Conservation (phyloP, 1,284 basidiomycete genomes). For the Trichosporon asahii region DNA sequence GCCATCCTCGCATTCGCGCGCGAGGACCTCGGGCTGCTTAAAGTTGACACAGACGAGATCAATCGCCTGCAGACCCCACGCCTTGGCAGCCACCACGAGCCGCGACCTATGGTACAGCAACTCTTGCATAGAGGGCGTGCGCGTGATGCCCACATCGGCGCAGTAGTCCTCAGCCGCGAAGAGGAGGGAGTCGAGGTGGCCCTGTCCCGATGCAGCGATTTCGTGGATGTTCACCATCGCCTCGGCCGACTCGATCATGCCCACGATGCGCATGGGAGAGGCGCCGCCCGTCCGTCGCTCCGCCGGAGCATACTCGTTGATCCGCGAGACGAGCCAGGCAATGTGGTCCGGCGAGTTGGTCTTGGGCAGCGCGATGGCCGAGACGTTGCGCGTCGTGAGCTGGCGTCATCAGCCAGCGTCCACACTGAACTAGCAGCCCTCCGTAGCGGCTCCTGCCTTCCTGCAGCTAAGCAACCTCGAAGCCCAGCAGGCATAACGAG, state of each 20-base stretch:
- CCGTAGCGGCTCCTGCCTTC: too few species aligned
- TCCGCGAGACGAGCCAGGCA: constrained; percentile 59
- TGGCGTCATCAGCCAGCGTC: constrained; percentile 19
- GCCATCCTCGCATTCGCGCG: constrained; percentile 75
- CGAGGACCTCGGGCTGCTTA: constrained; percentile 67
- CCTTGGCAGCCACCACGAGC: constrained; percentile 78
- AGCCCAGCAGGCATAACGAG: too few species aligned
- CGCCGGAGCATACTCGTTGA: constrained; percentile 32
- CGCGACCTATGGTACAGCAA: constrained; percentile 81
- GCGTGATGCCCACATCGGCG: constrained; percentile 77
- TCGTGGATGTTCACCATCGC: constrained; percentile 50
- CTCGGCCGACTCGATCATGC: constrained; percentile 74
- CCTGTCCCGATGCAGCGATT: constrained; percentile 40
- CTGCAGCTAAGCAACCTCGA: too few species aligned
- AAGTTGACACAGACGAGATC: constrained; percentile 94
- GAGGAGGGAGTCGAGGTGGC: constrained; percentile 41
- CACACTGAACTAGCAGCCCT: too few species aligned
- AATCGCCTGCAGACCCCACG: constrained; percentile 77
- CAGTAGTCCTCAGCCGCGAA: constrained; percentile 51
- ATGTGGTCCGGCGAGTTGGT: constrained; percentile 67
- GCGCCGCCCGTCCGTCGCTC: constrained; percentile 29
- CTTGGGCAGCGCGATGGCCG: constrained; percentile 71
- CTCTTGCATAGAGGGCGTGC: constrained; percentile 70
- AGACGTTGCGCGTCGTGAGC: constrained; percentile 53
- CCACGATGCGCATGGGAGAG: constrained; percentile 61